These are phyloP conservation scores for Cladorrhinum sp. DNA, from an alignment of 2,329 filamentous ascomycete species.

Conservation along the genomic window DNA sequence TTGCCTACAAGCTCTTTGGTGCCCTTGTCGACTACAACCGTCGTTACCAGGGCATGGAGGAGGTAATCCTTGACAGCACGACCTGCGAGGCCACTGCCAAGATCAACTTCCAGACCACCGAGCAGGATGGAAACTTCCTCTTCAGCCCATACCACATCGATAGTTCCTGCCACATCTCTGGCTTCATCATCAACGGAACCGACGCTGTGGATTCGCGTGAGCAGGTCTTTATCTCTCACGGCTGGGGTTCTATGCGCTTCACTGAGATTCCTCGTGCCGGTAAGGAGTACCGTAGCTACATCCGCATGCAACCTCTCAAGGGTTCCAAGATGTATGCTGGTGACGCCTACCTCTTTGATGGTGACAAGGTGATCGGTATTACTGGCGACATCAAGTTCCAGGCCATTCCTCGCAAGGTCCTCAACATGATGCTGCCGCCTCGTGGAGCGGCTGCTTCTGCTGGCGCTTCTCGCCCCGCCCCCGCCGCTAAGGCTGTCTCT, in stretches of 20 bases:
- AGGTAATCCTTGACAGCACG: conserved; percentile 52
- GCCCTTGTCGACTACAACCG: conserved; percentile 55
- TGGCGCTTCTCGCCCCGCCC: conserved; percentile 31
- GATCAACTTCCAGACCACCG: conserved; percentile 45
- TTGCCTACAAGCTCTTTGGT: conserved; percentile 70
- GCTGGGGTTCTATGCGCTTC: conserved; percentile 54
- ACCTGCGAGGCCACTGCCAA: conserved; percentile 43
- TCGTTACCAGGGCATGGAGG: conserved; percentile 56
- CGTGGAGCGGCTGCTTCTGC: conserved; percentile 43
- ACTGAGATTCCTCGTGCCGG: conserved; percentile 42
- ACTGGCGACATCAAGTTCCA: conserved; percentile 62
- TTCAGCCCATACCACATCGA: conserved; percentile 59
- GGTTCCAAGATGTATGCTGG: conserved; percentile 51
- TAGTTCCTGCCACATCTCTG: conserved; percentile 56
- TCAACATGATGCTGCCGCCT: conserved; percentile 66
- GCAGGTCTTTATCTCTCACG: conserved; percentile 58
- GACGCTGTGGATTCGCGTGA: conserved; percentile 54
- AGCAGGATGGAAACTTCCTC: conserved; percentile 50
- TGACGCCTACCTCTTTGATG: conserved; percentile 54
- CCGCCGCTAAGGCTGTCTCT: conserved; percentile 25
- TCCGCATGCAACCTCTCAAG: conserved; percentile 55
- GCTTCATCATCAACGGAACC: conserved; percentile 59
- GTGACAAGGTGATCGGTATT: conserved; percentile 47
- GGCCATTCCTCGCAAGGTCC: conserved; percentile 61
- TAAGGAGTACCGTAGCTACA: conserved; percentile 55